Evolutionary conservation across 1,284 basidiomycete species (phyloP), one percentile per base, ranked within the genome.

Genomic region (Mycosarcoma maydis): DNA sequence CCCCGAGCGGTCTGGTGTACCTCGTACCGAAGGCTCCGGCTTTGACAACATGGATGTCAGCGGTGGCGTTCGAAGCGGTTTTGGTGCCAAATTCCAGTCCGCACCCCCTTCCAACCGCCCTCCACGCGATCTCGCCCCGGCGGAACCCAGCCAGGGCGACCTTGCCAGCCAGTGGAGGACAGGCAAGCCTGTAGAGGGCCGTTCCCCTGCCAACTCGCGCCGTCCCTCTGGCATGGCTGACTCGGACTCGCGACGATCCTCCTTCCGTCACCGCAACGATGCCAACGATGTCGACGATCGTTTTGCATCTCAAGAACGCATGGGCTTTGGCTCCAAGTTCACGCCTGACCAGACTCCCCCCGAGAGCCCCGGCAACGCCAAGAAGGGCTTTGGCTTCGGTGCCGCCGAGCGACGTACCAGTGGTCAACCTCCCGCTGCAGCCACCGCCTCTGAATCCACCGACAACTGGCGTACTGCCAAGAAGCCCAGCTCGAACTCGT

Each of bases 1-100:
- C 4, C 47, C 68, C 39, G 68, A 71, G 37, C 52, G 66, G 11
- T 59, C 56, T 41, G 68, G 72, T 37, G 66, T 66, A 13, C 59
- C 52, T 7, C 53, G 60, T 34, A 29, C 45, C 37, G 54, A 64
- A 22, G 53, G 59, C 27, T 57, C 59, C 26, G 76, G 73, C 53
- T 81, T 81, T 51, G 80, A 81, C 53, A 52, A 64, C 30, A 81
- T 81, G 80, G 75, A 73, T 14, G 72, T 80, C 16, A 54, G 68
- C 16, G 73, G 61, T 27, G 78, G 78, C 32, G 51, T 57, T 13
- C 75, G 80, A 43, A 72, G 61, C 41, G 80, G 80, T n/a, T 81
- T 81, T 32, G 78, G 80, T 39, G 57, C 49, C 40, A 67, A 70
- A 36, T 80, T 80, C 54, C 50, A 64, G 37, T 47, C 74, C 20